Evolutionary conservation across 768 basidiomycete genomes (phyloP).

Genomic region (Thelephora aurantiotincta): DNA sequence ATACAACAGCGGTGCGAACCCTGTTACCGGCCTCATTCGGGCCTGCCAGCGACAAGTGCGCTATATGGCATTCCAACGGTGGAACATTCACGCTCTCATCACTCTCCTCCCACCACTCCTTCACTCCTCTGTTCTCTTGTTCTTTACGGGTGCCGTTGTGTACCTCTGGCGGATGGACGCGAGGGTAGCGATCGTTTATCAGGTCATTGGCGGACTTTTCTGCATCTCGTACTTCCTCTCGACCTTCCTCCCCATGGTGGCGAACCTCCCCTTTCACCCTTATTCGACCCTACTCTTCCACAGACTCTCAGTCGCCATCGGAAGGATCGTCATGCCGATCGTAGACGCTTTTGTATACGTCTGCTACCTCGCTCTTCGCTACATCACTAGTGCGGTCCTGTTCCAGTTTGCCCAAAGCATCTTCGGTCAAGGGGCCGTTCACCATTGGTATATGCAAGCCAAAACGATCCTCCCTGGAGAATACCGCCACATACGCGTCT

Average conservation of each 20-base stretch:
- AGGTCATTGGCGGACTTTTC: background rate
- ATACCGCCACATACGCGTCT: no score
- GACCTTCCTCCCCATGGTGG: background rate
- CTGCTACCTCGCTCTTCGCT: no score
- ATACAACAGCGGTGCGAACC: constrained; percentile 10
- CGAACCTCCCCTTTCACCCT: background rate
- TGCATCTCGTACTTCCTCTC: background rate
- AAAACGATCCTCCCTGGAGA: no score
- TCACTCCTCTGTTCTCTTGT: constrained; percentile 31
- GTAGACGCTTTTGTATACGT: no score
- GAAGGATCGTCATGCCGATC: no score
- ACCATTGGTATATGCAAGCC: no score
- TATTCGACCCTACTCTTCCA: no score
- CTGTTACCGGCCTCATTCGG: constrained; percentile 10
- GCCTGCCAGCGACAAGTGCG: constrained; percentile 29
- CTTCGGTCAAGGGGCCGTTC: no score
- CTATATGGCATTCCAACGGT: constrained; percentile 22
- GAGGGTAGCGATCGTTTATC: background rate
- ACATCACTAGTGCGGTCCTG: no score
- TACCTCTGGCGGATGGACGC: constrained; percentile 18
- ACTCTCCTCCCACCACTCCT: constrained; percentile 30
- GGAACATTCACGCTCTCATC: constrained; percentile 25
- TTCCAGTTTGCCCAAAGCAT: no score
- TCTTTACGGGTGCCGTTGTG: constrained; percentile 32
- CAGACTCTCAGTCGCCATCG: no score